These are phyloP conservation scores for Soucietia sequanensis DNA, from an alignment of 805 yeast species.

Conservation along the genomic window DNA sequence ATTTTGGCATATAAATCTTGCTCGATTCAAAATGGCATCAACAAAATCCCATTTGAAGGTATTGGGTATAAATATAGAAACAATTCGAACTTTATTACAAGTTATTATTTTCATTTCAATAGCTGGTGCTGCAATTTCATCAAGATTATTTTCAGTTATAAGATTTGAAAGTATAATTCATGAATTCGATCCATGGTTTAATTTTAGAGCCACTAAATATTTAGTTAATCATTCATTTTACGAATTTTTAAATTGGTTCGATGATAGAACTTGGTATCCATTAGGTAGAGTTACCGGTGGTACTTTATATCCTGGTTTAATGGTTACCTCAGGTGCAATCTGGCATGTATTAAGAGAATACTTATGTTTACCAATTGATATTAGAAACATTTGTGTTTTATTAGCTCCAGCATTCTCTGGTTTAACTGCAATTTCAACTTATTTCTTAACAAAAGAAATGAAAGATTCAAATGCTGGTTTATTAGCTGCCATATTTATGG, in stretches of 20 bases:
- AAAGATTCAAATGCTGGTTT: conserved; percentile 88
- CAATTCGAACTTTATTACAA: conserved; percentile 50
- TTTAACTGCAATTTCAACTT: conserved; percentile 86
- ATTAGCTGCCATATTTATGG: conserved; percentile 90
- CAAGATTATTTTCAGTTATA: conserved; percentile 93
- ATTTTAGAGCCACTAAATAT: conserved; percentile 93
- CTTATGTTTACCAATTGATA: conserved; percentile 82
- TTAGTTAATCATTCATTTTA: conserved; percentile 80
- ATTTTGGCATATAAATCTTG: no score
- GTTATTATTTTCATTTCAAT: conserved; percentile 69
- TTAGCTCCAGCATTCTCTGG: conserved; percentile 97
- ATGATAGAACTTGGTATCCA: conserved; percentile 99
- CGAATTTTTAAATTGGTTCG: conserved; percentile 97
- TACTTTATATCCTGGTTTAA: conserved; percentile 94
- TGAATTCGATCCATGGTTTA: conserved; percentile 97
- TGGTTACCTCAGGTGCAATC: conserved; percentile 94
- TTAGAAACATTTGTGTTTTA: conserved; percentile 92
- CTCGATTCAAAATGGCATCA: conserved; percentile 9
- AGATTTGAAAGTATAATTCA: conserved; percentile 95
- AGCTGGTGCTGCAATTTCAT: conserved; percentile 88
- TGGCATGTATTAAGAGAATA: conserved; percentile 66
- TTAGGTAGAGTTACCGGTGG: conserved; percentile 99
- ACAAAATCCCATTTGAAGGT: conserved; percentile 22
- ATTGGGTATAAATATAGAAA: conserved; percentile 32
- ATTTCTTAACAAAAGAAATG: conserved; percentile 83